Conservation (phyloP, 73 alveolate genomes). For the Paramecium caudatum region DNA sequence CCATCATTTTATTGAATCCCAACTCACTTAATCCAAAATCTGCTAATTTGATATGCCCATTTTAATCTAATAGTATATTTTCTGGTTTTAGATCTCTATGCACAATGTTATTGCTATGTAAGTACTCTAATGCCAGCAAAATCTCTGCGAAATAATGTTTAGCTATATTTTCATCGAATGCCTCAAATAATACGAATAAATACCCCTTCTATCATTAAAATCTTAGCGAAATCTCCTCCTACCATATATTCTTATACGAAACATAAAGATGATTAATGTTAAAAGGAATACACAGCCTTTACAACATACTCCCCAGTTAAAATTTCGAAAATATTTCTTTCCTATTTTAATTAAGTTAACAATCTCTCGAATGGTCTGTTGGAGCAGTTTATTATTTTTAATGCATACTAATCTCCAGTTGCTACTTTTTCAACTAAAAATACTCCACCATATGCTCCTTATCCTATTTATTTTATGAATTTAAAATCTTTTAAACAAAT, state of each 20-base stretch:
- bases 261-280: conserved; percentile 59
- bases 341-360: conserved; percentile 45
- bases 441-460: conserved; percentile 84
- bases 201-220: conserved; percentile 75
- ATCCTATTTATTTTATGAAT: conserved; percentile 73
- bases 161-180: conserved; percentile 86
- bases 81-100: conserved; percentile 93
- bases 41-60: conserved; percentile 87
- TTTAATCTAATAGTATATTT: conserved; percentile 86
- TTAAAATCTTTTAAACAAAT: conserved; percentile 52
- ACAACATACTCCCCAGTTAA: conserved; percentile 52
- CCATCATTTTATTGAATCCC: conserved; percentile 75
- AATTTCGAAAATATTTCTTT: conserved; percentile 63
- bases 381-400: conserved; percentile 78
- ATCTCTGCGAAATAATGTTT: conserved; percentile 86
- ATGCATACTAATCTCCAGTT: conserved; percentile 81
- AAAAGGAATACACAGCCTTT: conserved; percentile 51
- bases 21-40: conserved; percentile 89
- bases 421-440: conserved; percentile 72
- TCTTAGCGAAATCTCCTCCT: conserved; percentile 80
- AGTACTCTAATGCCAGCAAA: conserved; percentile 85
- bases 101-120: conserved; percentile 83
- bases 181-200: conserved; percentile 65
- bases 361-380: conserved; percentile 53
- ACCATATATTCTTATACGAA: conserved; percentile 65